Base-by-base conservation (phyloP, 352 stramenopile species). In the Thraustochytrium striatum region DNA sequence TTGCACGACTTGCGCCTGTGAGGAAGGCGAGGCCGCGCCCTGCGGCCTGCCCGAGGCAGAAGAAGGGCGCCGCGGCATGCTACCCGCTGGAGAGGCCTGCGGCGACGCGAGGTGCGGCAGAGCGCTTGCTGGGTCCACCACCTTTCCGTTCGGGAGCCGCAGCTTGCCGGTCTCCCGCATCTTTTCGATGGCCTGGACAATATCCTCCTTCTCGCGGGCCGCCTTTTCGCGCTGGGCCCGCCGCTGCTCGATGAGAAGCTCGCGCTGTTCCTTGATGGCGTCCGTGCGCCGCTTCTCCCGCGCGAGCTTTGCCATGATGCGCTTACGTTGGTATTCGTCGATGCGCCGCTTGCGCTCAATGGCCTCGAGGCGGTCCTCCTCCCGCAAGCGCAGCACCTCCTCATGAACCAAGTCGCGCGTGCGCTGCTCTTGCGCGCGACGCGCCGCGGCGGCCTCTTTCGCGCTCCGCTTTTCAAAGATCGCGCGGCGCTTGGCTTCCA, bases 101-200 rank as follows among this genome's bases (percentile, higher is more conserved):
- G n/a, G n/a, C n/a, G n/a, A n/a, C n/a, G n/a, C n/a, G n/a, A n/a
- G n/a, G n/a, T n/a, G n/a, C n/a, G n/a, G n/a, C n/a, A n/a, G n/a
- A n/a, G n/a, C n/a, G n/a, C n/a, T n/a, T n/a, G n/a, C n/a, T n/a
- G n/a, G n/a, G n/a, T n/a, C n/a, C n/a, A n/a, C n/a, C n/a, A n/a
- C n/a, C n/a, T n/a, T 0, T 19, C 25, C 43, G n/a, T 75, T 75
- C n/a, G 65, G 65, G n/a, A 75, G 7, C 7, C 21, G 30, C 5
- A 75, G 41, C n/a, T 75, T 75, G 2, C 65, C 65, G 5, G 65
- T 75, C 33, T 16, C 30, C 11, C 65, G 65, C 65, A 75, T 75
- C 33, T 68, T 30, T 3, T 75, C 65, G 52, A 75, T 61, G 9
- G 65, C 35, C 50, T 35, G 41, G 50, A 75, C 35, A n/a, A 75